phyloP scores from a whole-genome alignment of 1,139 yeast species.

The Tardiomyces depauwii region DNA sequence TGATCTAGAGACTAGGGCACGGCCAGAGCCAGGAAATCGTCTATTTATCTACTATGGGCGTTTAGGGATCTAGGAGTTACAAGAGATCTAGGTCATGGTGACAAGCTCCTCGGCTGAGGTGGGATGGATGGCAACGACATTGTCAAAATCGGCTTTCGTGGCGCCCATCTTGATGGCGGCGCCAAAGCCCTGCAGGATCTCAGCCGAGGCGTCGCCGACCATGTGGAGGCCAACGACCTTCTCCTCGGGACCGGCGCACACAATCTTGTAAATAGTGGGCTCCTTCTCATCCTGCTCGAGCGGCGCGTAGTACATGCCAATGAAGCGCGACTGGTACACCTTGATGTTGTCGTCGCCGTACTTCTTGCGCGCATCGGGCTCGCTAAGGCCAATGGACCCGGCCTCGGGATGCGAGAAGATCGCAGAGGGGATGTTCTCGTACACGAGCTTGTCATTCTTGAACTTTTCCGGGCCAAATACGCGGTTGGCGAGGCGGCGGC shows the following conservation, averaged over 20 bases:
- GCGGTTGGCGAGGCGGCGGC: conserved; percentile 85
- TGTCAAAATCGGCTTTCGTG: conserved; percentile 86
- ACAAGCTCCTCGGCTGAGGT: conserved; percentile 97
- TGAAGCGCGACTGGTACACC: conserved; percentile 71
- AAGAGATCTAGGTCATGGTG: conserved; percentile 48
- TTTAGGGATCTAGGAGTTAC: background rate
- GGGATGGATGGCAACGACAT: conserved; percentile 96
- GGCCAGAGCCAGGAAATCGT: background rate
- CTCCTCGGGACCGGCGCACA: conserved; percentile 71
- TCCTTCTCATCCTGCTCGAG: conserved; percentile 52
- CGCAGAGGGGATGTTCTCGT: conserved; percentile 77
- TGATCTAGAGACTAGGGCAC: too few species aligned
- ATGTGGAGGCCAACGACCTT: conserved; percentile 92
- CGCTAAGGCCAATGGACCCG: conserved; percentile 82
- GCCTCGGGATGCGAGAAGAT: conserved; percentile 96
- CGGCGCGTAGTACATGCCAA: conserved; percentile 91
- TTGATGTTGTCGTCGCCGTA: conserved; percentile 77
- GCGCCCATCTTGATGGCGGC: conserved; percentile 94
- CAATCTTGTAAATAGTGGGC: conserved; percentile 78
- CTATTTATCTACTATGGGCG: background rate
- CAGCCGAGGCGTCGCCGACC: conserved; percentile 84
- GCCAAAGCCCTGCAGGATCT: conserved; percentile 95
- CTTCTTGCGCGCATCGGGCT: conserved; percentile 60
- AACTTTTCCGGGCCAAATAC: conserved; percentile 69
- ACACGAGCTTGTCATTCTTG: conserved; percentile 67